Evolutionary conservation across 257 asterid genomes (phyloP), one percentile per base, ranked within the genome.

Genomic region (Henckelia pumila): DNA sequence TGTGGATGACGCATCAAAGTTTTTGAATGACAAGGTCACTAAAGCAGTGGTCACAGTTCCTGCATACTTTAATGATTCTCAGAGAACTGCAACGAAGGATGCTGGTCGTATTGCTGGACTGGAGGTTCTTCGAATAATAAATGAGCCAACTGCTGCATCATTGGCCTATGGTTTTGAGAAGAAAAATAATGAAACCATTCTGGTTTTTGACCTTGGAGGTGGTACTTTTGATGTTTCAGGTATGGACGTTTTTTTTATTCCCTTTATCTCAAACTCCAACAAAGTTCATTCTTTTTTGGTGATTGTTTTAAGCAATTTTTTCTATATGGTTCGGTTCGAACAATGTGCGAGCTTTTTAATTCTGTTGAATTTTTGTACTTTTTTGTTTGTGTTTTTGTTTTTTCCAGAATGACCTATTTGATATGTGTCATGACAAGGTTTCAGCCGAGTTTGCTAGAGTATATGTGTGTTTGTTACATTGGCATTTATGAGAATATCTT

Each of bases 21-120:
- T 88, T 72, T 61, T 85, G 82, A 88, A 81, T 56, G 95, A 88
- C 75, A 85, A 88, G 77, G 95, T 88, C 24, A 80, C 86, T 26
- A 71, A 79, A 72, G 83, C 83, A 5, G 83, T 79, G 24, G 83
- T 79, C 22, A 75, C 83, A 0, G 83, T 79, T 60, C 83, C 83
- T 17, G 83, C 95, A 8, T 85, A 88, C 82, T 88, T 88, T 71
- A 85, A 88, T 73, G 95, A 88, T 73, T 88, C 95, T 35, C 95
- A 85, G 74, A 76, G 85, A 30, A 80, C 82, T n/a, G 80, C 85
- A 2, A 80, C 82, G 29, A 80, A 80, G 71, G 82, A 80, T 55
- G 85, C 82, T 33, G 85, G 85, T 55, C 85, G 85, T 13, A 80
- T 80, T 66, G 85, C 82, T 52, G 85, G 85, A 5, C 68, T 80